Evolutionary conservation across 2,329 filamentous ascomycete species (phyloP).

Genomic region (Dothistroma pini): DNA sequence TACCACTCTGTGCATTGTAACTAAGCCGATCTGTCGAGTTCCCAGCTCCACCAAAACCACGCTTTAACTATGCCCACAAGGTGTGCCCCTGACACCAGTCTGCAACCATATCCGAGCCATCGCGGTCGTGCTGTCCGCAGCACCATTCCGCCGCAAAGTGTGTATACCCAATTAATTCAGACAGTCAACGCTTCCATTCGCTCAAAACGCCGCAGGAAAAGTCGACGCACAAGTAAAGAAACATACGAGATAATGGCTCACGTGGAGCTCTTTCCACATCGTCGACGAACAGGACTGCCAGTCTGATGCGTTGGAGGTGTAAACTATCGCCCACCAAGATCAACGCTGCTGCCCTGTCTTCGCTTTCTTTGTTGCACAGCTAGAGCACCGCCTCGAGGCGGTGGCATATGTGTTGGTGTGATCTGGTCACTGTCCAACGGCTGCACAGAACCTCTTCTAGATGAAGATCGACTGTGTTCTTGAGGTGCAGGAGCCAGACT

Average conservation of each 20-base stretch:
- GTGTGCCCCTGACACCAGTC: neutral
- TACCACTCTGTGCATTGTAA: no score
- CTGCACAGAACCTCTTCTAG: conserved; percentile 7
- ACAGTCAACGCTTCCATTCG: neutral
- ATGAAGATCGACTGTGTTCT: neutral
- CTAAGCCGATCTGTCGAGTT: neutral
- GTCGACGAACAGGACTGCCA: neutral
- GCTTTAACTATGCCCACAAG: neutral
- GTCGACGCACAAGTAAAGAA: neutral
- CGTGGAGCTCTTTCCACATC: neutral
- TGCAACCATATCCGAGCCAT: neutral
- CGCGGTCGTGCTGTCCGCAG: neutral
- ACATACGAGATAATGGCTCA: conserved; percentile 2
- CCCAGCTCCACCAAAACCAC: neutral
- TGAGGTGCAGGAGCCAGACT: conserved; percentile 13
- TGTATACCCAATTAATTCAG: neutral
- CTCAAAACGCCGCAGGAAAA: neutral
- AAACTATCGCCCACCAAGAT: conserved; percentile 3
- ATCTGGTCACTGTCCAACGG: conserved; percentile 9
- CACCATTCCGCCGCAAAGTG: neutral
- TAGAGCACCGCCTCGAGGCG: conserved; percentile 1
- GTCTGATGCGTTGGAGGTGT: neutral
- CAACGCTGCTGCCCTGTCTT: conserved; percentile 9
- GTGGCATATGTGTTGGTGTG: conserved; percentile 21
- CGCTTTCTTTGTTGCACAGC: conserved; percentile 4